Evolutionary conservation across 192 early-diverging fungal species (phyloP), one percentile per base, ranked within the genome.

Genomic region (Allomyces macrogynus): DNA sequence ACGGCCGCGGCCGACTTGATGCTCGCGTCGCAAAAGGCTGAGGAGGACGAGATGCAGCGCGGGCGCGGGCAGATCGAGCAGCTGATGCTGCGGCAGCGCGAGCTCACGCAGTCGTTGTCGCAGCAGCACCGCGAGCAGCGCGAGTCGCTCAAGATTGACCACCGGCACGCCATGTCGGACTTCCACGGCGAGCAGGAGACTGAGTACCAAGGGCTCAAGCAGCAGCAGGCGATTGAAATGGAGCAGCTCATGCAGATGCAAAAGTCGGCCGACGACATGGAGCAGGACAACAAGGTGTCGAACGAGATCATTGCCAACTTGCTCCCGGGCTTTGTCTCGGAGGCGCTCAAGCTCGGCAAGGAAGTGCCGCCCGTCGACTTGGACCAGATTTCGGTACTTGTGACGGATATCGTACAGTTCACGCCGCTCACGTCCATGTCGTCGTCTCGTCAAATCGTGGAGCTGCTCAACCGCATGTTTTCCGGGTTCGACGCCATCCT

Each of bases 271-370:
- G 66, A 70, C 40, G 72, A 69, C 16, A 67, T 74, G 16, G 76
- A 77, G 54, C 73, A 71, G 22, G 76, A 74, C 69, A 77, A 77
- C 65, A 71, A 74, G 61, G 71, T 64, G 10, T 67, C 67, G 61
- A 77, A 77, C 71, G 72, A 74, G 61, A 63, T 71, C 27, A 65
- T 77, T 12, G 70, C 72, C 65, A 73, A 69, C 24, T 74, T 77
- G 76, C 69, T 77, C 4, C 76, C 76, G 62, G 69, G 71, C 27
- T 77, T 74, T 66, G 76, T 77, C n/a, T 71, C 71, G 10, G 76
- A 77, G 32, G 68, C 67, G 26, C 71, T 77, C 71, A 77, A 77
- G 68, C 66, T 71, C n/a, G 73, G 71, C 25, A 63, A 67, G 16
- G 69, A 72, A n/a, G 68, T 74, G 7, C 61, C 68, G 23, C 76